Percentiles rank a stretch among this genome's conserved stretches.
These are phyloP conservation scores for Umbelopsis ramanniana DNA, from an alignment of 192 early-diverging fungal species.

Conservation along the genomic window DNA sequence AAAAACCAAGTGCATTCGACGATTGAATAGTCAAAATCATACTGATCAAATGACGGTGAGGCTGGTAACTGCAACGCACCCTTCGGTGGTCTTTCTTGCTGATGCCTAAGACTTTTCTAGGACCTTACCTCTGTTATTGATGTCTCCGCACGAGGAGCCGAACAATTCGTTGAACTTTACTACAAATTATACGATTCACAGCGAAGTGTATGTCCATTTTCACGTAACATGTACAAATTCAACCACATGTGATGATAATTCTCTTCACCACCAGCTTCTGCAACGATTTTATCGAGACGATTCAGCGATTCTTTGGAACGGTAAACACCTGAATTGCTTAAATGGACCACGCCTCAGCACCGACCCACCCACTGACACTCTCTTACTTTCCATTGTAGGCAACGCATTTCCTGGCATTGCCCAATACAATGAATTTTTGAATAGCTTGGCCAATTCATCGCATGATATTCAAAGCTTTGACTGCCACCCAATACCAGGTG, in stretches of 20 bases:
- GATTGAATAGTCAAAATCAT: too few relatives aligned
- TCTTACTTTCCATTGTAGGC: conserved; percentile 28
- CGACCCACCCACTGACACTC: background rate
- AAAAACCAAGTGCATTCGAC: too few relatives aligned
- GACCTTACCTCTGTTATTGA: conserved; percentile 11
- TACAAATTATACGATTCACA: conserved; percentile 50
- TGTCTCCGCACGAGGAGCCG: conserved; percentile 30
- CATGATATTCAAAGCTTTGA: conserved; percentile 51
- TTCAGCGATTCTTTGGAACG: conserved; percentile 62
- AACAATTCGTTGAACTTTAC: conserved; percentile 53
- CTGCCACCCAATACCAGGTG: conserved; percentile 57
- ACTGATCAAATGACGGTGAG: background rate
- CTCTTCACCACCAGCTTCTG: background rate
- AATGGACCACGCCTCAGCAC: background rate
- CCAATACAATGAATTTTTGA: conserved; percentile 50
- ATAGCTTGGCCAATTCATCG: conserved; percentile 41
- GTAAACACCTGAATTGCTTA: conserved; percentile 34
- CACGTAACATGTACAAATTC: background rate
- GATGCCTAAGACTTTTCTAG: background rate
- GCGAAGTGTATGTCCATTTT: conserved; percentile 42
- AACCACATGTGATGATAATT: too few relatives aligned
- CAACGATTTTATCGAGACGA: conserved; percentile 46
- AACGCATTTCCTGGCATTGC: conserved; percentile 50
- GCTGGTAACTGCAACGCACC: background rate
- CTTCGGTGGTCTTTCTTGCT: background rate